Evolutionary conservation across 176 grass and related monocot genomes (phyloP), one percentile per base, ranked within the genome.

Genomic region (Phoenix roebelenii): DNA sequence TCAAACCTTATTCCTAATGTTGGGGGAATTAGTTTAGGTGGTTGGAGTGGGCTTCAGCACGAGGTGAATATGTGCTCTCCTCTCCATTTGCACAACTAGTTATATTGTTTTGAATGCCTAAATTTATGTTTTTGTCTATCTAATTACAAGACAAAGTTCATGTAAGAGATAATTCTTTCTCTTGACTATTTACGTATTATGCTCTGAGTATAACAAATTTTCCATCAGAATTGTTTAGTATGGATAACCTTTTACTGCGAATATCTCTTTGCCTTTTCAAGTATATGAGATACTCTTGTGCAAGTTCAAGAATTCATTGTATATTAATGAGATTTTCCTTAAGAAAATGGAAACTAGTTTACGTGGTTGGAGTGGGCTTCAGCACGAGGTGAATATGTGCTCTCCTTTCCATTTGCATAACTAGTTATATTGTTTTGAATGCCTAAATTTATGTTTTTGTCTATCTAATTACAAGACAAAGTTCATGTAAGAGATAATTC

Each of bases 21-120:
- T 22, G 78, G 79, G 15, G 83, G 76, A 30, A 95, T 81, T 59
- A 74, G 80, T 69, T 86, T 86, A 30, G 87, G 82, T 67, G 73
- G 72, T 22, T 86, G 79, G 90, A 85, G 39, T 52, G 77, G 85
- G 67, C 67, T 76, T 22, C 77, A 75, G 65, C 83, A 66, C 25
- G 85, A 95, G 79, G 90, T 95, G 81, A 5, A 75, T 66, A 26
- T 23, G 60, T 49, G 25, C 29, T 60, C 23, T 54, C 17, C 25
- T 9, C 67, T 54, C 15, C 63, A 60, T 23, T 5, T 24, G 73
- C 59, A 35, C 65, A 9, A 44, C 54, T 9, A 12, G 61, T 16
- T 61, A 54, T 18, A 63, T 24, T 50, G 30, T 49, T 49, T 79
- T 68, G 22, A 55, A 49, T 22, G 56, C 29, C 30, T 26, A 67